Base-by-base conservation (phyloP, 306 rosid genomes). In the Macrotyloma uniflorum region DNA sequence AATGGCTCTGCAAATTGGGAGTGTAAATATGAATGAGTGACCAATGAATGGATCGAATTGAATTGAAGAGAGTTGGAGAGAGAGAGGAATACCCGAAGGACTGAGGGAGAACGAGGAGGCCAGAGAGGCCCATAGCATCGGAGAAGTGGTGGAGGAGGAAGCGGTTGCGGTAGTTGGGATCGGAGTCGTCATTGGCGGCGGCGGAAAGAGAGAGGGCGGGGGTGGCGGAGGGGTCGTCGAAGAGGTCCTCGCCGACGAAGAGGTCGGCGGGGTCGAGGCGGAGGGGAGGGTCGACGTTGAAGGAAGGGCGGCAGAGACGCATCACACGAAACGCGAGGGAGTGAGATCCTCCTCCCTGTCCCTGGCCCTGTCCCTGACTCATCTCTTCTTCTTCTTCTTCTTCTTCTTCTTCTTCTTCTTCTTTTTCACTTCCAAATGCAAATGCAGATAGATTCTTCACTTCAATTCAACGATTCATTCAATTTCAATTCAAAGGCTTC, bases 61-160 rank as follows among this genome's bases (percentile, higher is more conserved):
- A 40, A 57, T 49, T 19, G 26, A 28, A 3, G 40, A 43, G 6
- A 38, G 23, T 38, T 33, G 26, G 57, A 49, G 40, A 36, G 72
- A 54, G 62, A 11, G 62, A 5, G 53, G 26, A n/a, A 80, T 12
- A 91, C 97, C 98, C 98, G 78, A 95, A 95, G 40, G 98, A 89
- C 85, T 95, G 98, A 19, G 98, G 98, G 82, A 95, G 98, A 47
- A 95, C 97, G 83, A 95, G 97, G 88, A 95, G 98, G 78, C 93
- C 97, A 40, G 96, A 88, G 90, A 95, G 96, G 45, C 98, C 97
- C 88, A 92, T 83, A 55, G 98, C 82, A 57, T 91, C 97, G 65
- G 91, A 84, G 82, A 77, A 81, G 24, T 95, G 90, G 14, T 75
- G 87, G 79, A 95, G 97, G 83, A 92, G 92, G 88, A 92, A 91